These are phyloP conservation scores for Sarocladium kiliense DNA, from an alignment of 2,329 filamentous ascomycete species.

Conservation along the genomic window DNA sequence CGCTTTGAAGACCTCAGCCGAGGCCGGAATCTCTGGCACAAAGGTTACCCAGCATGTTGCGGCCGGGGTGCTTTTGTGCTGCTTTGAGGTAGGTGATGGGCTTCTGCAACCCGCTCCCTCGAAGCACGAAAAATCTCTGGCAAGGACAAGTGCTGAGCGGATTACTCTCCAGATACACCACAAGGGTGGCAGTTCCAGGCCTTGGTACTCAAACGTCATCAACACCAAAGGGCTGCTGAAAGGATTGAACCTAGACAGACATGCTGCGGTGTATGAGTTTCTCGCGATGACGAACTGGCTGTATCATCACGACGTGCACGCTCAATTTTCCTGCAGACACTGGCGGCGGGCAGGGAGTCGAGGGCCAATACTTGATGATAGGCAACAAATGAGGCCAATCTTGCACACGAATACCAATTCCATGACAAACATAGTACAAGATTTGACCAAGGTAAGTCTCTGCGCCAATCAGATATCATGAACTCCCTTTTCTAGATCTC, in stretches of 20 bases:
- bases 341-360: background rate
- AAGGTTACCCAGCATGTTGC: constrained; percentile 8
- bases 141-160: too few species aligned
- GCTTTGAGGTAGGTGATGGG: constrained; percentile 4
- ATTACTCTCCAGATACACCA: background rate
- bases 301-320: constrained; percentile 2
- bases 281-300: background rate
- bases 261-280: background rate
- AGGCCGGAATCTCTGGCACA: background rate
- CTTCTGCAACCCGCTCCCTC: too few species aligned
- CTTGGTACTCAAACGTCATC: background rate
- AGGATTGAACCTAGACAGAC: background rate
- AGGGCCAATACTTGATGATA: background rate
- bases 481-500: background rate
- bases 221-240: background rate
- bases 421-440: background rate
- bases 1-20: constrained; percentile 6
- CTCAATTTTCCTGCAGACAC: background rate
- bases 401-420: background rate
- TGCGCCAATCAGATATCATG: background rate
- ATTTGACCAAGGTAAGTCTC: background rate
- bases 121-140: too few species aligned
- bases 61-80: constrained; percentile 8
- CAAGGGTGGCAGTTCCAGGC: background rate
- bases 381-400: background rate